These are phyloP conservation scores for Rusavskia elegans DNA, from an alignment of 495 filamentous ascomycete genomes.

Conservation along the genomic window DNA sequence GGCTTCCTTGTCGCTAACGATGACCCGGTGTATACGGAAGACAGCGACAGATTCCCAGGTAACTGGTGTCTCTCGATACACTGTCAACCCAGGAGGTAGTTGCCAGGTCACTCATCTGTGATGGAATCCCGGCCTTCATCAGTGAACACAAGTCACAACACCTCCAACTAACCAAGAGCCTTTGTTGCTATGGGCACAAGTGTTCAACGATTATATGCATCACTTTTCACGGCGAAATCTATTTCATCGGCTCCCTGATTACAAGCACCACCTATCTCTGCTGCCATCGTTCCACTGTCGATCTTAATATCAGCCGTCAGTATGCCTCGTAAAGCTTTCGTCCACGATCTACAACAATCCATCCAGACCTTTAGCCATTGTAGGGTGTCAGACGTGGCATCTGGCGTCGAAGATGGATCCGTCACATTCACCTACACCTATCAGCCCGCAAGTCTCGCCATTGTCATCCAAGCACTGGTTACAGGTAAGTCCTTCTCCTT, in stretches of 20 bases:
- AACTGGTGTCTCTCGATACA: too few relatives aligned
- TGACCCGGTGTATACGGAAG: too few relatives aligned
- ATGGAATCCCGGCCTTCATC: too few relatives aligned
- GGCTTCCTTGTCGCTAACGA: too few relatives aligned
- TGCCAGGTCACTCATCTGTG: too few relatives aligned
- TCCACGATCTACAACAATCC: constrained; percentile 32
- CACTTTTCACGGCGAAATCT: not conserved
- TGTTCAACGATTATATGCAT: too few relatives aligned
- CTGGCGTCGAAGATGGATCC: constrained; percentile 46
- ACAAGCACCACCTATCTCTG: not conserved
- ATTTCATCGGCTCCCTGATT: not conserved
- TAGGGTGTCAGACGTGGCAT: constrained; percentile 29
- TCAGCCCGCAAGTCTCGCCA: constrained; percentile 11
- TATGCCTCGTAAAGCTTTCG: constrained; percentile 43
- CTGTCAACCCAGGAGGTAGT: too few relatives aligned
- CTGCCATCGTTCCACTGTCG: not conserved
- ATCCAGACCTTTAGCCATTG: constrained; percentile 15
- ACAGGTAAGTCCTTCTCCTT: constrained; percentile 27
- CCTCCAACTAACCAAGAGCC: too few relatives aligned
- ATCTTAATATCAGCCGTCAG: not conserved
- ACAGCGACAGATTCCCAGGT: too few relatives aligned
- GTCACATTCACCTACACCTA: constrained; percentile 37
- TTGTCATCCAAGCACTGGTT: constrained; percentile 38
- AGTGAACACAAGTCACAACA: too few relatives aligned
- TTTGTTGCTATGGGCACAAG: too few relatives aligned